Conservation (phyloP, 805 yeast genomes). For the Wickerhamomyces chambardii region DNA sequence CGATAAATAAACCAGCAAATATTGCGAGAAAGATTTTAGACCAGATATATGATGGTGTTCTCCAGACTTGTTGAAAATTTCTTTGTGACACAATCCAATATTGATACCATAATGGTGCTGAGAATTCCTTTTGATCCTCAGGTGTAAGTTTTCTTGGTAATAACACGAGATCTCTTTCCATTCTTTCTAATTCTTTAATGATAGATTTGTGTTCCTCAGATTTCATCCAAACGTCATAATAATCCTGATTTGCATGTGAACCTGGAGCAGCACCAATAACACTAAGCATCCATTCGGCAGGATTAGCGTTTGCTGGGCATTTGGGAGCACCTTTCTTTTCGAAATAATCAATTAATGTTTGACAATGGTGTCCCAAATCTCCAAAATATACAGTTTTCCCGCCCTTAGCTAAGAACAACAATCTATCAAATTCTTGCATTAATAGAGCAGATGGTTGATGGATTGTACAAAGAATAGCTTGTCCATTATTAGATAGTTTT, state of each 20-base stretch:
- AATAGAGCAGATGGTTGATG: conserved; percentile 83
- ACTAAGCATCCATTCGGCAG: conserved; percentile 90
- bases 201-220: conserved; percentile 56
- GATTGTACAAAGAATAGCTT: conserved; percentile 65
- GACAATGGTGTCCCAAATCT: conserved; percentile 53
- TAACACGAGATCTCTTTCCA: conserved; percentile 51
- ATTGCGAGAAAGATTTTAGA: conserved; percentile 46
- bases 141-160: conserved; percentile 22
- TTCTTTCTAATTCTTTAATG: conserved; percentile 45
- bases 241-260: conserved; percentile 63
- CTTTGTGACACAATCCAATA: conserved; percentile 38
- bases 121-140: conserved; percentile 29
- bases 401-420: conserved; percentile 60
- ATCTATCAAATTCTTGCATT: conserved; percentile 70
- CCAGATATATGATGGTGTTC: conserved; percentile 58
- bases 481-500: conserved; percentile 50
- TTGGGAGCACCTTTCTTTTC: conserved; percentile 55
- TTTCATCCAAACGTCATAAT: conserved; percentile 67
- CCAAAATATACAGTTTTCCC: conserved; percentile 75
- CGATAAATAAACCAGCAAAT: conserved; percentile 55
- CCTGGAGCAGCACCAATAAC: conserved; percentile 83
- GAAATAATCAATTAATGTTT: conserved; percentile 53
- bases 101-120: conserved; percentile 33
- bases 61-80: conserved; percentile 57
- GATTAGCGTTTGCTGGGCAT: conserved; percentile 67